Base-by-base conservation (phyloP, 1,284 basidiomycete species). In the Caloboletus firmus region DNA sequence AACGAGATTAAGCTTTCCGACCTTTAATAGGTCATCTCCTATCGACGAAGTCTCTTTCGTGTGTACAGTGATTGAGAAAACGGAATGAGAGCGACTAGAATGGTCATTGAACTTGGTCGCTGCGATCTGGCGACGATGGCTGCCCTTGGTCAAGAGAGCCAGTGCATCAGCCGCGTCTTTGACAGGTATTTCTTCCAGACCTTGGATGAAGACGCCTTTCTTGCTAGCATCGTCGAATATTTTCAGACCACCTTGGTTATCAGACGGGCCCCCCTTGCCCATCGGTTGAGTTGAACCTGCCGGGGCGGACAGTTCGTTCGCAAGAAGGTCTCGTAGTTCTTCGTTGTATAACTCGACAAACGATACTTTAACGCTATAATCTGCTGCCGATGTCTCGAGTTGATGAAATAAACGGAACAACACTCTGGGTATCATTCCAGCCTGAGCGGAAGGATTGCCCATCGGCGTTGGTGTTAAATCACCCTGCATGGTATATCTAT, bases 281-380 rank as follows among this genome's bases (percentile, higher is more conserved):
- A 91, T 89, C 0, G 87, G 86, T 58, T 91, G 86, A 12, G 76
- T 76, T 45, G 77, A 78, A 39, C 80, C 83, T 10, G 72, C 70
- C 22, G 89, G 83, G 28, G 85, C 76, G 34, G 84, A 70, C 60
- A 91, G 75, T 22, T 95, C 89, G 58, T 78, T 77, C 3, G 90
- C 83, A 32, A 97, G 84, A 31, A 98, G 81, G 69, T 98, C 95
- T 30, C 95, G 89, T n/a, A 99, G 82, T 70, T 99, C 96, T 74
- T 99, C 97, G 68, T 99, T 99, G 75, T 99, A 99, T n/a, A 99
- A 81, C 69, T 99, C 97, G 52, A 99, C 82, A 69, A 89, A 98
- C 0, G 93, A 96, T 52, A 97, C 85, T 66, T 93, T 95, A 68
- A 99, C 95, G 60, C 91, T 90, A 69, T 89, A 99, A 66, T 99